A percentile compares a stretch with the other conserved stretches of the same genome.
These are phyloP conservation scores for Moniliophthora roreri DNA, from an alignment of 1,284 basidiomycete genomes.

Conservation along the genomic window DNA sequence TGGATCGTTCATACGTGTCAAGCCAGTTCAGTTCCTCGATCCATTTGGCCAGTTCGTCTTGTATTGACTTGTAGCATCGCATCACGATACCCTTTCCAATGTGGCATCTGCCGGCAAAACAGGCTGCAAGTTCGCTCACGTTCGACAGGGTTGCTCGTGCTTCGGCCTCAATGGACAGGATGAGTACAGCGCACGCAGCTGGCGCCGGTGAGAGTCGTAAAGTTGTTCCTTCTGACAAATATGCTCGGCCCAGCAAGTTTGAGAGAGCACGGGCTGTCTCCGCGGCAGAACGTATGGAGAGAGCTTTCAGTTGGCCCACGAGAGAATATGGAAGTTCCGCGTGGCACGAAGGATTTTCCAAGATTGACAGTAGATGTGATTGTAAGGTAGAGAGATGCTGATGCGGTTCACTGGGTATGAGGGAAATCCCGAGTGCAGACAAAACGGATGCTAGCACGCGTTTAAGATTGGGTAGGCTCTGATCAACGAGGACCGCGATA, in stretches of 20 bases:
- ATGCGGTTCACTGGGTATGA: slow-evolving; percentile 42
- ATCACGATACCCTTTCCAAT: slow-evolving; percentile 55
- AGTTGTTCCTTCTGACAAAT: slow-evolving; percentile 31
- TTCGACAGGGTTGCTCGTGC: slow-evolving; percentile 52
- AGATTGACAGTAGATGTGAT: slow-evolving; percentile 27
- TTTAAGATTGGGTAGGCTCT: slow-evolving; percentile 49
- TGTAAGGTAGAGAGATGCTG: slow-evolving; percentile 27
- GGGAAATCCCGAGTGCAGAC: slow-evolving; percentile 43
- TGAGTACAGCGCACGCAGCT: slow-evolving; percentile 65
- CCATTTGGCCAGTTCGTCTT: slow-evolving; percentile 57
- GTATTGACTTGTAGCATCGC: slow-evolving; percentile 65
- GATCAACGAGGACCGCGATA: slow-evolving; percentile 64
- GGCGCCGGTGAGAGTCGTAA: slow-evolving; percentile 41
- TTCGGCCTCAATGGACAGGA: slow-evolving; percentile 73
- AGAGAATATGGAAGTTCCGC: slow-evolving; percentile 36
- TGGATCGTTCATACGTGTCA: slow-evolving; percentile 42
- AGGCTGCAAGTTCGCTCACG: slow-evolving; percentile 52
- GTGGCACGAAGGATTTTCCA: slow-evolving; percentile 38
- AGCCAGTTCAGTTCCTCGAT: slow-evolving; percentile 72
- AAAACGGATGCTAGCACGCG: slow-evolving; percentile 55
- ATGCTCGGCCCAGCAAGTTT: slow-evolving; percentile 45
- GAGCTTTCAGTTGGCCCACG: slow-evolving; percentile 35
- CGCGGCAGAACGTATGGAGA: slow-evolving; percentile 45
- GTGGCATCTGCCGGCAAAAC: slow-evolving; percentile 50
- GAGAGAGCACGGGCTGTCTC: slow-evolving; percentile 59